A percentile compares a stretch with the other conserved stretches of the same genome.
phyloP scores from a whole-genome alignment of 108 stramenopile genomes.

The Hondaea fermentalgiana region DNA sequence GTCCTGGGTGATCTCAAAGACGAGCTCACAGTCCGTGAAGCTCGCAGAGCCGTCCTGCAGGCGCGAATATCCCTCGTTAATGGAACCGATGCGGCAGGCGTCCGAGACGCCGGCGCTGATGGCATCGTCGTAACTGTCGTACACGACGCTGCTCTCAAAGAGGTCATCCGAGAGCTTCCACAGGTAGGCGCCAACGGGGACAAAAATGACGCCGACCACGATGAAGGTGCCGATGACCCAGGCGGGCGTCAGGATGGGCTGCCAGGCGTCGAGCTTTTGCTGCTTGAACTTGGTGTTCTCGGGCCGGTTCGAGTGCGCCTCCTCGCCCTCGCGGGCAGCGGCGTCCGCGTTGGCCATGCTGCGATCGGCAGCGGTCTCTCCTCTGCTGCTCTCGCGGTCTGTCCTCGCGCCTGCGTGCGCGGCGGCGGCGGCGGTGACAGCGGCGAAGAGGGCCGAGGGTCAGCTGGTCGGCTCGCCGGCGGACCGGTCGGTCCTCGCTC shows the following conservation, averaged over 20 bases:
- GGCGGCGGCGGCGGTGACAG: too few species aligned
- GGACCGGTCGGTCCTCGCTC: too few species aligned
- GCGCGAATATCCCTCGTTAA: neutral
- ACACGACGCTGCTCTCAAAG: neutral
- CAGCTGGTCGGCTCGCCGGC: too few species aligned
- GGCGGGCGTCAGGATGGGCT: slow-evolving; percentile 77
- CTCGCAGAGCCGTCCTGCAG: neutral
- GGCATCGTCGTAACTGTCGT: slow-evolving; percentile 18
- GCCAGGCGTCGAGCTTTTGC: slow-evolving; percentile 82
- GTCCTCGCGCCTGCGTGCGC: too few species aligned
- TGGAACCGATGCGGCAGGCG: neutral
- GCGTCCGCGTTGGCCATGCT: neutral
- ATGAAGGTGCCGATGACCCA: slow-evolving; percentile 70
- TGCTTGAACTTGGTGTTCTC: slow-evolving; percentile 41
- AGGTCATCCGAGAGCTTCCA: slow-evolving; percentile 3
- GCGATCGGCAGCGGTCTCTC: neutral
- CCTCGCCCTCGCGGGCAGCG: neutral
- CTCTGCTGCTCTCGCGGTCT: too few species aligned
- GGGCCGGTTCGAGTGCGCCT: neutral
- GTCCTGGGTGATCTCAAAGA: slow-evolving; percentile 36
- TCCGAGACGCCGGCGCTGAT: neutral
- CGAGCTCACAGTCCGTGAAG: slow-evolving; percentile 12
- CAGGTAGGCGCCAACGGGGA: slow-evolving; percentile 63
- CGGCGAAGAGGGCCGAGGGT: too few species aligned
- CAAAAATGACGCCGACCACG: slow-evolving; percentile 65